Conservation (phyloP, 306 rosid genomes). For the Leucaena leucocephala region DNA sequence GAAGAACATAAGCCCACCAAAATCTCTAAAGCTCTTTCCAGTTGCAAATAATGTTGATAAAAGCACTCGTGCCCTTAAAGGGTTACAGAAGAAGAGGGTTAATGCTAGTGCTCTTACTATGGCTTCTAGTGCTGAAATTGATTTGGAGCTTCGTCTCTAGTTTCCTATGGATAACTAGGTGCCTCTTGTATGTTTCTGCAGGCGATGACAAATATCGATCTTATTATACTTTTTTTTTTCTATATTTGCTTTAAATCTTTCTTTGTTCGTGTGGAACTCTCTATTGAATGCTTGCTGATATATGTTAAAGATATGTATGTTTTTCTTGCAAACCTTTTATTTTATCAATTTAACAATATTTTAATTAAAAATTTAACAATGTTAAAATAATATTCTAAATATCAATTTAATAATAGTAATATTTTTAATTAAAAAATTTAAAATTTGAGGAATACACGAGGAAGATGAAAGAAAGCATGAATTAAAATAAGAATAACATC, state of each 20-base stretch:
- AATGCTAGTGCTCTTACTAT: background rate
- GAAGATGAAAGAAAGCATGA: too few species aligned
- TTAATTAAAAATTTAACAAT: too few species aligned
- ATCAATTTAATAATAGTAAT: too few species aligned
- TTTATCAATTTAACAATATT: too few species aligned
- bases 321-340: background rate
- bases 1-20: background rate
- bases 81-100: background rate
- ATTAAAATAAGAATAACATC: too few species aligned
- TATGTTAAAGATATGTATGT: background rate
- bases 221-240: too few species aligned
- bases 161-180: background rate
- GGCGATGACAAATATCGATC: background rate
- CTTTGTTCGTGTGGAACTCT: background rate
- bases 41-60: background rate
- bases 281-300: background rate
- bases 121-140: background rate
- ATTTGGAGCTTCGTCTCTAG: background rate
- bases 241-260: background rate
- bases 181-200: background rate
- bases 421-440: too few species aligned
- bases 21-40: background rate
- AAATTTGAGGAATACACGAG: too few species aligned
- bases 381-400: too few species aligned
- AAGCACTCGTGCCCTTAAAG: background rate